Evolutionary conservation across 2,329 filamentous ascomycete genomes (phyloP), one percentile per base, ranked within the genome.

Genomic region (Didymella pinodella): DNA sequence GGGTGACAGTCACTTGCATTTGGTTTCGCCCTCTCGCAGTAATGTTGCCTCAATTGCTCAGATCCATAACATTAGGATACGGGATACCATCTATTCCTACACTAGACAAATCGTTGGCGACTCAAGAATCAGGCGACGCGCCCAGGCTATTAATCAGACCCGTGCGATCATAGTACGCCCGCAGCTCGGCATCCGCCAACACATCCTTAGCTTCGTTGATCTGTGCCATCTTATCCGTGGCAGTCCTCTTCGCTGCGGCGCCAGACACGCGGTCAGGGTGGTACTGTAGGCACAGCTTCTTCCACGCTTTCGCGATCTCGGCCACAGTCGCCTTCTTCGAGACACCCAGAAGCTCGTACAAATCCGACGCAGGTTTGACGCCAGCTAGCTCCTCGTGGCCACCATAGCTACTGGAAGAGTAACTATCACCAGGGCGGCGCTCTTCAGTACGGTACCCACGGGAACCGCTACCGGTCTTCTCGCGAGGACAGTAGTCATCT

Each of bases 301-400:
- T 97, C 81, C 98, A 97, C 1, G 94, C 93, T 77, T 96, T 96
- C 77, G 97, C 98, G 76, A 98, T 96, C 28, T 97, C 93, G 50
- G 86, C 82, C 1, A 90, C 80, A 7, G 25, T 50, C 0, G 90
- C 88, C 7, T 94, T 84, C 74, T 92, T 93, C 65, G 82, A 82
- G 18, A 98, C 89, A 6, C 92, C 93, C 16, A 99, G 87, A 2
- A 90, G 84, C 62, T 85, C 85, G 78, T 99, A 99, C 0, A 94
- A 92, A 69, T 97, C 89, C 1, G 16, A 48, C 0, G 11, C 8
- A 14, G 64, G 58, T 43, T 55, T 53, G 25, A 31, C 40, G 1
- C 53, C 41, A 10, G 20, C n/a, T 22, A 29, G 32, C 18, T 44
- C 18, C 4, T 25, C 32, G 28, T 40, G 36, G 32, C 41, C 20